phyloP scores from a whole-genome alignment of 1,139 yeast genomes.

The Yamadazyma kanchanaburiensis region DNA sequence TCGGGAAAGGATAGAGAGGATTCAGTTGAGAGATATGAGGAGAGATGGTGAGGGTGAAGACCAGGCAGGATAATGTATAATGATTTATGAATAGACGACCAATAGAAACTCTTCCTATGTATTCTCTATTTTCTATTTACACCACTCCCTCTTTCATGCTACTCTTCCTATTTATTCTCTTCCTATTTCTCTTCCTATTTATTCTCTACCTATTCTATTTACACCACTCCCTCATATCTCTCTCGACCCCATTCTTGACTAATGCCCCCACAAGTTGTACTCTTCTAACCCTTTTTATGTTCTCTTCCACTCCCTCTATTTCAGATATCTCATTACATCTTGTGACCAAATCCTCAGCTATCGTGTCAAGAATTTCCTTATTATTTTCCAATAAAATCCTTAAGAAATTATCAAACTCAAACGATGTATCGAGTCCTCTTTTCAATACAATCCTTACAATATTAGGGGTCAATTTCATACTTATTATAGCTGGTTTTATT shows the following conservation, averaged over 20 bases:
- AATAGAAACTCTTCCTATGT: too few species aligned
- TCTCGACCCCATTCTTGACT: conserved; percentile 4
- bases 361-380: conserved; percentile 11
- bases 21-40: conserved; percentile 8
- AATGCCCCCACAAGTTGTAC: conserved; percentile 7
- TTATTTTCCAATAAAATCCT: conserved; percentile 13
- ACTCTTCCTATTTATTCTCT: too few species aligned
- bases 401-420: conserved; percentile 33
- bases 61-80: conserved; percentile 1
- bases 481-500: conserved; percentile 31
- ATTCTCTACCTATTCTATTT: too few species aligned
- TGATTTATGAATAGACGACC: conserved; percentile 2
- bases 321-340: conserved; percentile 8
- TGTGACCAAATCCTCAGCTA: conserved; percentile 12
- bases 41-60: conserved; percentile 1
- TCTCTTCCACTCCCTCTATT: too few species aligned
- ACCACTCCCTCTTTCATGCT: too few species aligned
- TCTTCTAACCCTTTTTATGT: conserved; percentile 2
- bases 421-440: conserved; percentile 9
- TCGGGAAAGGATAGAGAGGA: too few species aligned
- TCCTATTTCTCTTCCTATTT: too few species aligned
- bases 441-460: conserved; percentile 22
- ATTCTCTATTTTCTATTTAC: too few species aligned
- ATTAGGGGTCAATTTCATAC: conserved; percentile 16
- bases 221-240: too few species aligned